Base-by-base conservation (phyloP, 1,284 basidiomycete species). In the Boletus hoseneyae region DNA sequence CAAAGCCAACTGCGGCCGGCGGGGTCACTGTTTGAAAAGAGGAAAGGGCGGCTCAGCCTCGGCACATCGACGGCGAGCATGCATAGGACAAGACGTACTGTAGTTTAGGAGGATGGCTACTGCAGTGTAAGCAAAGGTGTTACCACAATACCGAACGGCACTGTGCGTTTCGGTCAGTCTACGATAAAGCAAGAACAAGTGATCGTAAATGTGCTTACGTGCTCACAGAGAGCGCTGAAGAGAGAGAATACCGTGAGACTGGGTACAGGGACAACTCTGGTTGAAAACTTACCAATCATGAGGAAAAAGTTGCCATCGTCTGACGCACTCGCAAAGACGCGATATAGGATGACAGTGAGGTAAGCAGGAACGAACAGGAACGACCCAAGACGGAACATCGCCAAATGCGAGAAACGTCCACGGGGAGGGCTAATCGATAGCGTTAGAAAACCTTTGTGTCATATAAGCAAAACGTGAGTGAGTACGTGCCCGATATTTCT, bases 341-440 rank as follows among this genome's bases (percentile, higher is more conserved):
- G 82, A 63, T 87, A 90, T 36, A 87, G 69, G 13, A 79, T 75
- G 29, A 90, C 87, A 4, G 80, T 81, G 34, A 90, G 73, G 65
- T 91, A 91, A 13, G 86, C 78, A 11, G 88, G 88, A 52, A 91
- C 85, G 67, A 87, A 91, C 29, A 90, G 71, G 23, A 85, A 63
- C 5, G 85, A 85, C 47, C 88, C 88, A 25, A 91, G 72, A 45
- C 88, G 82, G 74, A 90, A 90, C 89, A 91, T 91, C 5, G 87
- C 78, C 35, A 91, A 70, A 63, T 91, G 88, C 2, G 89, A 91
- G 65, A 90, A 91, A 35, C 87, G 82, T 30, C 88, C 88, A 58
- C 88, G 73, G 21, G 87, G 87, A 45, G 79, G 79, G 15, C 78
- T 80, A 52, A n/a, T 53, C 39, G 9, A 41, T 4, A 33, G 10